Conservation (phyloP, 192 early-diverging fungal genomes). For the Coemansia sp. region DNA sequence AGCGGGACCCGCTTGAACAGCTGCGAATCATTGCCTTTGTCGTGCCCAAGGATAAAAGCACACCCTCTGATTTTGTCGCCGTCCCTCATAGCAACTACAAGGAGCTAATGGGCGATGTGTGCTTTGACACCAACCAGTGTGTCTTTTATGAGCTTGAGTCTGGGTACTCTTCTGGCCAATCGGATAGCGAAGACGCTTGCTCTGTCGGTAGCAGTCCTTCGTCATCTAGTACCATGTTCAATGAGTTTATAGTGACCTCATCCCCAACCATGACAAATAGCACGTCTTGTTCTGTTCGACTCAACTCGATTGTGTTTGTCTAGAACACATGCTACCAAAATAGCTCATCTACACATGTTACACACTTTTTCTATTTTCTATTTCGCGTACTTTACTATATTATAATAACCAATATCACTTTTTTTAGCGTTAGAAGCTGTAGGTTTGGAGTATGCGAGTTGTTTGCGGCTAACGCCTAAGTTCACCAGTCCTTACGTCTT, state of each 20-base stretch:
- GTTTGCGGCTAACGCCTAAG: too few relatives aligned
- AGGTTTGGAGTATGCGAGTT: too few relatives aligned
- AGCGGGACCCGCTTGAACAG: conserved; percentile 16
- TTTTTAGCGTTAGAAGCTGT: background rate
- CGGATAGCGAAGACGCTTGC: background rate
- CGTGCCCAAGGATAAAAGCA: conserved; percentile 18
- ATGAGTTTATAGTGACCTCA: conserved; percentile 29
- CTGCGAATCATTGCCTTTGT: conserved; percentile 31
- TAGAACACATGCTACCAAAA: conserved; percentile 1
- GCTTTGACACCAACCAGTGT: conserved; percentile 7
- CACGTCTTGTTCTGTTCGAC: conserved; percentile 13
- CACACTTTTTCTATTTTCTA: background rate
- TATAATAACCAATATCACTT: background rate
- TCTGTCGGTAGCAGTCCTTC: background rate
- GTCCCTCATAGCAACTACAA: conserved; percentile 28
- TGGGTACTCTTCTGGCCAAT: conserved; percentile 1
- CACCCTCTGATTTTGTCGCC: conserved; percentile 13
- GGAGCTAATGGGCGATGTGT: conserved; percentile 1
- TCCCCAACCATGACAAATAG: background rate
- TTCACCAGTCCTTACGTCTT: too few relatives aligned
- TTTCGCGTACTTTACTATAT: background rate
- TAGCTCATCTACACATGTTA: conserved; percentile 2
- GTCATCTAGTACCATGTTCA: conserved; percentile 16
- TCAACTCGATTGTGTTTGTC: conserved; percentile 39
- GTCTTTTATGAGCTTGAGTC: conserved; percentile 41